Evolutionary conservation across 1,284 basidiomycete genomes (phyloP).

Genomic region (Boletus sp.): DNA sequence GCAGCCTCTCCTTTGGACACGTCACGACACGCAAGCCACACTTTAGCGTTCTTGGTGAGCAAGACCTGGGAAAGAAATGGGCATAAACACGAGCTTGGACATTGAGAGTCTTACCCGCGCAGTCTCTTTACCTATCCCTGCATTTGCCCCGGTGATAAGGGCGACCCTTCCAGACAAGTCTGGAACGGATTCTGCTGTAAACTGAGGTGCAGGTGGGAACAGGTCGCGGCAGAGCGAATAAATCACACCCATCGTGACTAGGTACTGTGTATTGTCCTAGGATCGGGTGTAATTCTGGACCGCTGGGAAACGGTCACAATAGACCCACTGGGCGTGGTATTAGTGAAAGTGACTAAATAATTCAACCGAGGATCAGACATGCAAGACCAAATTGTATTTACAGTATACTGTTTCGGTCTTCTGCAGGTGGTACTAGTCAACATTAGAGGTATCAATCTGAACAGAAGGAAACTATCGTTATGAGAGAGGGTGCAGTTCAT

Average conservation of each 20-base stretch:
- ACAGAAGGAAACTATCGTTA: not conserved
- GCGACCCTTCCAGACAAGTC: constrained; percentile 45
- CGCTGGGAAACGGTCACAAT: too few species aligned
- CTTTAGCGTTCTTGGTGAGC: constrained; percentile 54
- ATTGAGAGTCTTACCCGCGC: constrained; percentile 15
- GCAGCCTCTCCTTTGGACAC: constrained; percentile 44
- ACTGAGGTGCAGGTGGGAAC: constrained; percentile 44
- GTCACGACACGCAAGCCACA: constrained; percentile 59
- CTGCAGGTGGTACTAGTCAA: too few species aligned
- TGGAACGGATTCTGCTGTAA: constrained; percentile 44
- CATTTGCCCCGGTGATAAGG: constrained; percentile 41
- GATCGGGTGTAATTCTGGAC: too few species aligned
- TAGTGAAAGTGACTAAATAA: too few species aligned
- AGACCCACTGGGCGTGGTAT: too few species aligned
- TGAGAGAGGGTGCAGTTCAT: not conserved
- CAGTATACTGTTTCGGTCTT: too few species aligned
- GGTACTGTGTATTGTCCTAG: too few species aligned
- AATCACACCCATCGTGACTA: constrained; percentile 8
- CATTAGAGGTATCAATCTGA: not conserved
- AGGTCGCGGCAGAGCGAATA: constrained; percentile 16
- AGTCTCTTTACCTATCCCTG: constrained; percentile 34
- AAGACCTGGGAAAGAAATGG: constrained; percentile 35
- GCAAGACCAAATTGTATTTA: too few species aligned
- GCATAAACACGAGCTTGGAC: not conserved
- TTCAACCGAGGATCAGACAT: not conserved